Evolutionary conservation across 495 filamentous ascomycete species (phyloP), one percentile per base, ranked within the genome.

Genomic region (Neurospora africana): DNA sequence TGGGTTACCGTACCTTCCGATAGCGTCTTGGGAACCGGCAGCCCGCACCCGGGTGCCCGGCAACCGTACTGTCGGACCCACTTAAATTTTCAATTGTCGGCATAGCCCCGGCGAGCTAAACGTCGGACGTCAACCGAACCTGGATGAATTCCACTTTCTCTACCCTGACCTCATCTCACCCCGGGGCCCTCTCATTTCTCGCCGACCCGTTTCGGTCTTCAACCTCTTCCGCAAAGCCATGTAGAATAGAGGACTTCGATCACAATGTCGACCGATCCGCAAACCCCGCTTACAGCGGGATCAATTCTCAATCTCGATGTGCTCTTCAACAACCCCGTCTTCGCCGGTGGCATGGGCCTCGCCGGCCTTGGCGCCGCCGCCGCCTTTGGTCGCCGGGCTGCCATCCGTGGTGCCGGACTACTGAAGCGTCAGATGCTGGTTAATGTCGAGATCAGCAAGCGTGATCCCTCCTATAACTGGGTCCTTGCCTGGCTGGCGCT

Each of bases 381-480:
- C 69, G 91, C 92, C 0, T 85, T 94, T 71, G 91, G 89, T 21
- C 94, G 95, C 65, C 89, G 88, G 75, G 91, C 90, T 30, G 73
- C 90, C 71, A 89, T 91, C 70, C 84, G 88, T 78, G 89, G 89
- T 68, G 89, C 89, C 33, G 84, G 84, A 44, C 86, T 97, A 70
- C 81, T 97, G 70, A 91, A 92, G 47, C 89, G 91, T 65, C 92
- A 94, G 69, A 89, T 99, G 84, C 90, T 99, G 10, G 92, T 98
- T 70, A 92, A 98, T 77, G 87, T 98, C 75, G 96, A 98, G 80
- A 97, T 99, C 79, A 94, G 90, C 77, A 91, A 92, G 77, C 92
- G 93, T 76, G 95, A 98, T 79, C 90, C 93, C 68, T 93, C 95
- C 15, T 99, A 98, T 80, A 89, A 88, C 70, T 98, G 95, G 95